These are phyloP conservation scores for Trichosanthes cucumerina DNA, from an alignment of 306 rosid species.

Conservation along the genomic window DNA sequence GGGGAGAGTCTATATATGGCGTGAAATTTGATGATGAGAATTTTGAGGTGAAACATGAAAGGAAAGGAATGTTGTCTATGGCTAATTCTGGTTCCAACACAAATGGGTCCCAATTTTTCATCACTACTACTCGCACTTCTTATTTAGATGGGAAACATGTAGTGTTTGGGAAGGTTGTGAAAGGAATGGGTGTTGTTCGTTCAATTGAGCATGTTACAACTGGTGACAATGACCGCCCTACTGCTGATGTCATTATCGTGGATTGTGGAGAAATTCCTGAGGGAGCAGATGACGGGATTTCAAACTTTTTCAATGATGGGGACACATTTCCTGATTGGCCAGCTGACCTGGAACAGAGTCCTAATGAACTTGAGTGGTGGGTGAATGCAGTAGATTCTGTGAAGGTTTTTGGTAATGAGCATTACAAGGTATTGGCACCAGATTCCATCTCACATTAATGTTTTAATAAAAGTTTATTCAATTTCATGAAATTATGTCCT, in stretches of 20 bases:
- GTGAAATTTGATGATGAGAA: constrained; percentile 75
- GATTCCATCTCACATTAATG: neutral
- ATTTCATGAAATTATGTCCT: neutral
- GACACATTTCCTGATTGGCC: constrained; percentile 92
- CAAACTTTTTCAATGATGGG: constrained; percentile 78
- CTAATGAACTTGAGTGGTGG: constrained; percentile 78
- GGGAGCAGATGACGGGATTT: constrained; percentile 66
- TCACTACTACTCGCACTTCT: constrained; percentile 70
- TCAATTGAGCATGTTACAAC: constrained; percentile 55
- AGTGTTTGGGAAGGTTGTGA: constrained; percentile 71
- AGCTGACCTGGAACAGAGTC: constrained; percentile 55
- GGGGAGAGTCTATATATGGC: constrained; percentile 89
- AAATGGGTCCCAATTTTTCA: constrained; percentile 86
- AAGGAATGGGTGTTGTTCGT: constrained; percentile 89
- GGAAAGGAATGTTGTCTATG: constrained; percentile 95
- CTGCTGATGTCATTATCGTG: constrained; percentile 35
- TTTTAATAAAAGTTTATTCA: neutral
- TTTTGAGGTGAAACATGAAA: constrained; percentile 77
- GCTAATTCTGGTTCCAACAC: constrained; percentile 74
- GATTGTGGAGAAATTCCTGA: constrained; percentile 75
- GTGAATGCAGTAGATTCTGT: constrained; percentile 55
- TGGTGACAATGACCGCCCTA: constrained; percentile 40
- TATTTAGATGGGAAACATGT: constrained; percentile 88
- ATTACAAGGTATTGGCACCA: constrained; percentile 44
- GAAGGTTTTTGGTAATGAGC: constrained; percentile 62